These are phyloP conservation scores for Myochromella boudieri DNA, from an alignment of 768 basidiomycete genomes.

Conservation along the genomic window DNA sequence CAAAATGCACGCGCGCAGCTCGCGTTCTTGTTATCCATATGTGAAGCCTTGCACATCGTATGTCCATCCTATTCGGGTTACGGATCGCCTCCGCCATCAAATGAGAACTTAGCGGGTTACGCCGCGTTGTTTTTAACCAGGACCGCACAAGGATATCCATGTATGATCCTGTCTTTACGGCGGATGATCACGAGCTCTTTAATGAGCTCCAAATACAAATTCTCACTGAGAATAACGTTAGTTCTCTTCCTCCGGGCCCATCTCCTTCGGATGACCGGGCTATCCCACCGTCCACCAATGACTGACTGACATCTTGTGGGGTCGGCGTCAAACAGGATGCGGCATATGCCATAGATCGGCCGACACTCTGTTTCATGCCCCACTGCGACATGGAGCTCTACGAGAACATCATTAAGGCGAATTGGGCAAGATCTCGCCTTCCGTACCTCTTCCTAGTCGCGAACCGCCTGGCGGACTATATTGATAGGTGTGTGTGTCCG, in stretches of 20 bases:
- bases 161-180: conserved; percentile 77
- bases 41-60: conserved; percentile 57
- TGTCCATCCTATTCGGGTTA: conserved; percentile 30
- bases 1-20: conserved; percentile 67
- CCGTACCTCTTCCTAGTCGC: conserved; percentile 56
- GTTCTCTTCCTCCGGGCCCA: conserved; percentile 27
- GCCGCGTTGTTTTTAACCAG: conserved; percentile 37
- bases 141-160: conserved; percentile 45
- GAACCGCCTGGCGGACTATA: conserved; percentile 66
- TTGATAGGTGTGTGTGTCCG: conserved; percentile 51
- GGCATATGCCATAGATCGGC: conserved; percentile 31
- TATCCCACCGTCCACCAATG: neutral
- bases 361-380: conserved; percentile 76
- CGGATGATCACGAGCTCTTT: conserved; percentile 55
- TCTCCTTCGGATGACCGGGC: neutral
- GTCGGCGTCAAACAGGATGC: conserved; percentile 26
- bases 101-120: too few species aligned
- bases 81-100: too few species aligned
- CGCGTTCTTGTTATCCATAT: conserved; percentile 58
- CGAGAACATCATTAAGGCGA: conserved; percentile 60
- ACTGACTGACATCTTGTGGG: neutral
- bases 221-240: conserved; percentile 47
- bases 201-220: conserved; percentile 37
- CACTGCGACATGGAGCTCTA: conserved; percentile 76
- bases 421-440: conserved; percentile 52